Evolutionary conservation across 495 filamentous ascomycete genomes (phyloP), one percentile per base, ranked within the genome.

Genomic region (Parathielavia hyrcaniae): DNA sequence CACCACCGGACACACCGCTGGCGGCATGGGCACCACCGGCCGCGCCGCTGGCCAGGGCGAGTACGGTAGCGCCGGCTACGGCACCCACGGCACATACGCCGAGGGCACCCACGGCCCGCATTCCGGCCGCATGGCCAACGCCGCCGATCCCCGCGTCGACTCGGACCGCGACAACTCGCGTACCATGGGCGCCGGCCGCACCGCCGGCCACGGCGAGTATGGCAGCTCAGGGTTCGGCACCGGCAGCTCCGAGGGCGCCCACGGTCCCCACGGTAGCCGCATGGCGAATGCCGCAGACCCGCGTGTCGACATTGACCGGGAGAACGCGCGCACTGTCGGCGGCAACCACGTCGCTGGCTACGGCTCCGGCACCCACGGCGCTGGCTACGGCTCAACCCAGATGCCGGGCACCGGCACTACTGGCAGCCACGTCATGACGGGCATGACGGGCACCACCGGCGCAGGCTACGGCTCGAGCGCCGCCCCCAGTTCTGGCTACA

Each of bases 1-100:
- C 14, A 69, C 71, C 26, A 58, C 62, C 30, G 62, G 59, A 45
- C 69, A 67, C 57, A 64, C 65, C n/a, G 60, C 65, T 41, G 64
- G 67, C 61, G 26, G 17, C 55, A 58, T 49, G 10, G 62, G 57
- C 52, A 58, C 63, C 20, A n/a, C 26, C 6, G 20, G 41, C 23
- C 48, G 48, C 34, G 36, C 48, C 9, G 48, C 48, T 5, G 48
- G 48, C 32, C 48, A 50, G 1, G 48, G 48, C 35, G 48, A 64
- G 65, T 45, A 64, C 63, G 51, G 61, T 58, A 70, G 72, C 39
- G 59, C 62, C 48, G 46, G 57, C 52, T 55, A 56, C 58, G 63
- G 64, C 57, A 62, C 32, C 43, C 60, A 50, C 58, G 50, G 50
- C 50, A 30, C 23, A 30, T 6, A 30, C 51, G 10, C 39, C n/a